Conservation (phyloP, 2,329 filamentous ascomycete species). For the Claviceps pusilla region DNA sequence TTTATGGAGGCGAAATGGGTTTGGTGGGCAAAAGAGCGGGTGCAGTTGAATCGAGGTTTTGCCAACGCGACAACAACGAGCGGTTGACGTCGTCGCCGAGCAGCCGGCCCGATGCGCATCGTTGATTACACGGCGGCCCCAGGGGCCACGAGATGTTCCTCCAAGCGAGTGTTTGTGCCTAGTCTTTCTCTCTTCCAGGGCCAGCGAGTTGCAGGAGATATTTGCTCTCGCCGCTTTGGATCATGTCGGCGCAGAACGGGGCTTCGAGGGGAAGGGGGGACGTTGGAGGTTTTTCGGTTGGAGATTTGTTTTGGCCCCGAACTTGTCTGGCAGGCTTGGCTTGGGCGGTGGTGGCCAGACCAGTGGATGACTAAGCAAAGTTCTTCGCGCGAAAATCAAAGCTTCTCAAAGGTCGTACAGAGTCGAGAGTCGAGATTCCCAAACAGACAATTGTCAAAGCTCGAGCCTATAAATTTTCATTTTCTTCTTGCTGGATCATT, state of each 20-base stretch:
- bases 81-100: constrained; percentile 13
- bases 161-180: not conserved
- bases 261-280: too few species aligned
- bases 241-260: not conserved
- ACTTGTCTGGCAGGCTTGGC: not conserved
- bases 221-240: not conserved
- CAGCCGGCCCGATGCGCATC: constrained; percentile 26
- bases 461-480: too few species aligned
- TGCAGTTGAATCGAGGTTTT: constrained; percentile 9
- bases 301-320: not conserved
- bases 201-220: not conserved
- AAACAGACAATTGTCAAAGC: too few species aligned
- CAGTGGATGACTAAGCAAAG: constrained; percentile 2
- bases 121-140: constrained; percentile 3
- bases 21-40: constrained; percentile 15
- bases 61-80: constrained; percentile 4
- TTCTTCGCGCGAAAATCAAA: not conserved
- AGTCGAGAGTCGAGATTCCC: not conserved
- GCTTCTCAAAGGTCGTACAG: too few species aligned
- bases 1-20: constrained; percentile 15
- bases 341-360: not conserved
- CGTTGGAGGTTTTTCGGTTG: not conserved
- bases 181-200: not conserved
- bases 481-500: too few species aligned
- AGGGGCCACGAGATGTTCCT: not conserved